Evolutionary conservation across 2,329 filamentous ascomycete species (phyloP).

Genomic region (Trichoderma brevicompactum): DNA sequence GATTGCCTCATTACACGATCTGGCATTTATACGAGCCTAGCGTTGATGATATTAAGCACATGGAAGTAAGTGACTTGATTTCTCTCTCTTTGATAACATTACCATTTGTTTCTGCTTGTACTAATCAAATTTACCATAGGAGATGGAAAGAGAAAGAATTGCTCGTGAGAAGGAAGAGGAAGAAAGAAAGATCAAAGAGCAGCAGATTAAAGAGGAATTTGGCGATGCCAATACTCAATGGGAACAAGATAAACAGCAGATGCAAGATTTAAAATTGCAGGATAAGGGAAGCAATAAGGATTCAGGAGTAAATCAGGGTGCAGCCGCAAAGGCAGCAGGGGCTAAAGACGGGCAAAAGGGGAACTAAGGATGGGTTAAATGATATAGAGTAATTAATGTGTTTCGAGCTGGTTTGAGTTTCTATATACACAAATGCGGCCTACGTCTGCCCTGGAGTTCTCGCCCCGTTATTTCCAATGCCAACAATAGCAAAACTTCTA

Average conservation of each 20-base stretch:
- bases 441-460: not conserved
- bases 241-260: conserved; percentile 85
- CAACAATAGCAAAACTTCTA: conserved; percentile 3
- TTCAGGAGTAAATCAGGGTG: conserved; percentile 17
- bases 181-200: conserved; percentile 74
- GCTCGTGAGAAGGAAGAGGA: conserved; percentile 72
- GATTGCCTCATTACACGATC: conserved; percentile 95
- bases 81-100: not conserved
- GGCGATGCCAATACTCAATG: conserved; percentile 77
- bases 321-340: conserved; percentile 36
- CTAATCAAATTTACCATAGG: conserved; percentile 51
- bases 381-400: conserved; percentile 21
- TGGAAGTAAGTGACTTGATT: conserved; percentile 66
- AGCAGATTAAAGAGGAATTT: conserved; percentile 75
- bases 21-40: conserved; percentile 99
- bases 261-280: conserved; percentile 63
- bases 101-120: not conserved
- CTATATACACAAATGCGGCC: conserved; percentile 14
- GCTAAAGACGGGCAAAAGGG: conserved; percentile 50
- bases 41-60: conserved; percentile 93
- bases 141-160: conserved; percentile 89
- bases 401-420: conserved; percentile 6
- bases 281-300: conserved; percentile 25
- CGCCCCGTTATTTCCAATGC: not conserved
- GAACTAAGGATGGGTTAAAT: conserved; percentile 5